phyloP scores from a whole-genome alignment of 1,284 basidiomycete species.

The Fistulina hepatica region DNA sequence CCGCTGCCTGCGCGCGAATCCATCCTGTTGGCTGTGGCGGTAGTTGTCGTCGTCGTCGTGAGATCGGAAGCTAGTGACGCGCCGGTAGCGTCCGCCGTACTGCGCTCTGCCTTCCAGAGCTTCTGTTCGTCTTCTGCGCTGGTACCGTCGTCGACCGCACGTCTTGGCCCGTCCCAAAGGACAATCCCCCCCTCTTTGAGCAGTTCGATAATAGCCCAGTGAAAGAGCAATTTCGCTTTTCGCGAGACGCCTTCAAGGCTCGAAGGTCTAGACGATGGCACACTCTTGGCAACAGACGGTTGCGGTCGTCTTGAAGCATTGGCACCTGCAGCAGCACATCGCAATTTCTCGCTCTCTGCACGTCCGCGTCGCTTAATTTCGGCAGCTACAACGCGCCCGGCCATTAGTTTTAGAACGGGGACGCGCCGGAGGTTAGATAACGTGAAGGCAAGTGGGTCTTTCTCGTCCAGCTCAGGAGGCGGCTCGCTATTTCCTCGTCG shows the following conservation, averaged over 20 bases:
- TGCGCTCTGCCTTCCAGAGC: not conserved
- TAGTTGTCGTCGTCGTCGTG: not conserved
- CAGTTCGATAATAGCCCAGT: not conserved
- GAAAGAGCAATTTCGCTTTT: no score
- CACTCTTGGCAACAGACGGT: constrained; percentile 3
- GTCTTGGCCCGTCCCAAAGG: not conserved
- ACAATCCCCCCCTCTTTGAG: not conserved
- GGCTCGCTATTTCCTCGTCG: constrained; percentile 12
- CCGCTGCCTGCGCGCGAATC: not conserved
- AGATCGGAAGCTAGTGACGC: no score
- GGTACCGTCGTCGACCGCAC: not conserved
- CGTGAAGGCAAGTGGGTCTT: constrained; percentile 40
- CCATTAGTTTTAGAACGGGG: constrained; percentile 53
- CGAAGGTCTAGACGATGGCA: not conserved
- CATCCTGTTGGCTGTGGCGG: not conserved
- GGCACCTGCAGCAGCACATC: no score
- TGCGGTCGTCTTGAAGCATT: no score
- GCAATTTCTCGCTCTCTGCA: constrained; percentile 30
- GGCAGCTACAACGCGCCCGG: constrained; percentile 46
- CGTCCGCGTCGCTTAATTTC: constrained; percentile 40
- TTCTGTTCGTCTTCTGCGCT: not conserved
- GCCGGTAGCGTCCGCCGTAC: no score
- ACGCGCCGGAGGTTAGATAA: constrained; percentile 64
- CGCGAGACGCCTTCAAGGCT: no score
- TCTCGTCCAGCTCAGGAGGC: not conserved